Percentiles rank a stretch among this genome's conserved stretches.
Conservation (phyloP, 441 rosid species). For the Arabidopsis hybrid region DNA sequence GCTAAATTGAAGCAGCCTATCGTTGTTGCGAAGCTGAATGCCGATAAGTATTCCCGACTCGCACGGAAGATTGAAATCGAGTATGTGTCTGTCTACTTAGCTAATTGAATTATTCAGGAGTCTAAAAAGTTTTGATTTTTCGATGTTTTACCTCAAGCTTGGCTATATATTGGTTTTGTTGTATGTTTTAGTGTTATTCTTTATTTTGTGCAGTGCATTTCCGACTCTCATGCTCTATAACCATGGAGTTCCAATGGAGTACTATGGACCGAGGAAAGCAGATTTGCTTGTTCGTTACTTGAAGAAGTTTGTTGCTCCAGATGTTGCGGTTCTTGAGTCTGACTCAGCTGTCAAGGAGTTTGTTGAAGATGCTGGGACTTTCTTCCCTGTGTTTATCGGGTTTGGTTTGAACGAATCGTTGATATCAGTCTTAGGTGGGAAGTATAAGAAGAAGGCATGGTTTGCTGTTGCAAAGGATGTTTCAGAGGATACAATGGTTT, state of each 20-base stretch:
- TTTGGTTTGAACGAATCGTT: conserved; percentile 69
- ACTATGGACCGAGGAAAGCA: conserved; percentile 88
- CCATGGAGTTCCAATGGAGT: conserved; percentile 83
- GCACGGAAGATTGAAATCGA: conserved; percentile 75
- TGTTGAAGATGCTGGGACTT: conserved; percentile 67
- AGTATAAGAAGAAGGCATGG: conserved; percentile 95
- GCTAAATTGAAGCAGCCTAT: conserved; percentile 68
- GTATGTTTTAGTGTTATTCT: background rate
- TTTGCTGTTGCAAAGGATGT: conserved; percentile 77
- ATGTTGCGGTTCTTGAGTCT: conserved; percentile 77
- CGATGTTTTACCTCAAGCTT: background rate
- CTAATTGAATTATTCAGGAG: background rate
- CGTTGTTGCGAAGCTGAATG: conserved; percentile 77
- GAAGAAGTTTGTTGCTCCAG: conserved; percentile 89
- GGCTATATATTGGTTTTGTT: background rate
- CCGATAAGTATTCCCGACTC: conserved; percentile 71
- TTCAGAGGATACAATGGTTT: conserved; percentile 74
- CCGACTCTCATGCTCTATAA: conserved; percentile 83
- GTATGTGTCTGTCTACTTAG: conserved; percentile 45
- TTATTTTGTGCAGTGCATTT: conserved; percentile 60
- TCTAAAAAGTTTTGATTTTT: background rate
- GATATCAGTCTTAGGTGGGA: conserved; percentile 56
- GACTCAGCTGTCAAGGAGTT: conserved; percentile 69
- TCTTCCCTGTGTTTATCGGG: conserved; percentile 79
- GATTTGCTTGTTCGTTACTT: conserved; percentile 80